Evolutionary conservation across 2,329 filamentous ascomycete genomes (phyloP).

Genomic region (Scleromitrula shiraiana): DNA sequence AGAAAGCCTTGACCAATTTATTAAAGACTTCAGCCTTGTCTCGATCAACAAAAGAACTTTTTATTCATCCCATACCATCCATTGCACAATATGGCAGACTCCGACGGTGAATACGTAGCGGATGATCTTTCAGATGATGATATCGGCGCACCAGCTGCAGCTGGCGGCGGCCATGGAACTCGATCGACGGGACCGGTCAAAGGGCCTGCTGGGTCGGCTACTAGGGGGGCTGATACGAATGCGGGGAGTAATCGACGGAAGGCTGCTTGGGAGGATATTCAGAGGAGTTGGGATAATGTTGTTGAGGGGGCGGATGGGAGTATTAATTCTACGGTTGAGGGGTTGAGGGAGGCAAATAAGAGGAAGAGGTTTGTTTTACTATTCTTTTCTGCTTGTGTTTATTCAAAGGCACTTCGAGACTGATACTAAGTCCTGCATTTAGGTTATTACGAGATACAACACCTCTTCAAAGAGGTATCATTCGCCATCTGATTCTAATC

Average conservation of each 20-base stretch:
- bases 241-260: slow-evolving; percentile 33
- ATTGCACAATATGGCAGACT: slow-evolving; percentile 76
- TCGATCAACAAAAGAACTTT: neutral
- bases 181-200: slow-evolving; percentile 25
- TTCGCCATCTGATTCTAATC: slow-evolving; percentile 87
- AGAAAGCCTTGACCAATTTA: slow-evolving; percentile 3
- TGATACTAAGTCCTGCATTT: no score
- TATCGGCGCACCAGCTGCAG: slow-evolving; percentile 32
- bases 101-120: slow-evolving; percentile 61
- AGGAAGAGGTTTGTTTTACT: slow-evolving; percentile 48
- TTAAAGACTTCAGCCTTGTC: slow-evolving; percentile 8
- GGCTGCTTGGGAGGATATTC: slow-evolving; percentile 59
- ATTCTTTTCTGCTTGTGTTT: no score
- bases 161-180: slow-evolving; percentile 21
- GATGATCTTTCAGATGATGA: slow-evolving; percentile 60
- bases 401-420: no score
- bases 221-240: slow-evolving; percentile 24
- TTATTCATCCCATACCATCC: no score
- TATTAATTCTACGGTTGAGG: slow-evolving; percentile 63
- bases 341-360: slow-evolving; percentile 73
- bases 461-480: slow-evolving; percentile 91
- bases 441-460: slow-evolving; percentile 89
- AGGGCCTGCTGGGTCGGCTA: slow-evolving; percentile 21
- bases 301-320: slow-evolving; percentile 73
- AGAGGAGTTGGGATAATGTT: slow-evolving; percentile 64